Conservation (phyloP, 345 rosid species). For the Gossypium thurberi region DNA sequence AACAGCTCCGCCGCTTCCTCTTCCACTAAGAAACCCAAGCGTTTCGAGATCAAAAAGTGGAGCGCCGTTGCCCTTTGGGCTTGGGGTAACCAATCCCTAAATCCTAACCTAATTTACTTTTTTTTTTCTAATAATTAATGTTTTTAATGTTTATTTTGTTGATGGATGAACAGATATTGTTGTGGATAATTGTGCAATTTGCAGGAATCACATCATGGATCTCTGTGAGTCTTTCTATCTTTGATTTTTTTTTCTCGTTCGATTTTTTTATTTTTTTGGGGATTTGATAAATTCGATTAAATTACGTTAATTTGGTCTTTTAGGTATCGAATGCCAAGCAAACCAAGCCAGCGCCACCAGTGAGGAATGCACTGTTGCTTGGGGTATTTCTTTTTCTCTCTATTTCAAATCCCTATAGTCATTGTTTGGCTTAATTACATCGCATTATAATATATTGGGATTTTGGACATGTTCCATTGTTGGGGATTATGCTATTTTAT, state of each 20-base stretch:
- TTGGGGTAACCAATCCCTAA: not conserved
- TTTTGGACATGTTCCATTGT: not conserved
- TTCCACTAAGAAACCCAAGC: not conserved
- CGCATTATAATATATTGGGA: not conserved
- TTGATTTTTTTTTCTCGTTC: not conserved
- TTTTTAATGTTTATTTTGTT: not conserved
- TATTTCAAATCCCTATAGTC: not conserved
- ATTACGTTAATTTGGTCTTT: conserved; percentile 5
- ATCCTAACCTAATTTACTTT: not conserved
- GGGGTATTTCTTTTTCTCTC: conserved; percentile 49
- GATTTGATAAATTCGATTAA: not conserved
- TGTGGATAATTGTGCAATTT: conserved; percentile 3
- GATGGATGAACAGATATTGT: not conserved
- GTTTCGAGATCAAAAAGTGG: conserved; percentile 2
- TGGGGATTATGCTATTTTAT: not conserved
- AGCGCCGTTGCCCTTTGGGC: not conserved
- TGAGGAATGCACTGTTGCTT: conserved; percentile 98
- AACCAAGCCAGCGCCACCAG: conserved; percentile 96
- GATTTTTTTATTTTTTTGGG: not conserved
- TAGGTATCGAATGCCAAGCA: conserved; percentile 96
- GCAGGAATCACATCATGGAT: conserved; percentile 4
- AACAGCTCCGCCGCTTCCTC: not conserved
- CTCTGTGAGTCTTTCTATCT: not conserved
- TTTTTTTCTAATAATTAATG: not conserved
- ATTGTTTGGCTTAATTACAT: not conserved